Evolutionary conservation across 352 stramenopile species (phyloP).

Genomic region (Phytophthora boehmeriae): DNA sequence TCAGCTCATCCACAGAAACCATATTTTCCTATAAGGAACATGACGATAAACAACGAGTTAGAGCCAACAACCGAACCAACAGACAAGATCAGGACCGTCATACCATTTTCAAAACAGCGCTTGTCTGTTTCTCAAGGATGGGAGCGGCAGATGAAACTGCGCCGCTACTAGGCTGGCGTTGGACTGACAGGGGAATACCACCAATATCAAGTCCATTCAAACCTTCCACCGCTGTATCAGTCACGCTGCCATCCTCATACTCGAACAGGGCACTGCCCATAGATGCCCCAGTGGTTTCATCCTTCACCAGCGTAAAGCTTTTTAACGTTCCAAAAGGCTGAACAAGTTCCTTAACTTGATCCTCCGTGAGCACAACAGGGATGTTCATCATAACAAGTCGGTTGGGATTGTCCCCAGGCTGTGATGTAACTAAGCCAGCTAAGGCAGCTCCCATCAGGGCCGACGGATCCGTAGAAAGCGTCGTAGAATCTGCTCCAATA

Average conservation of each 20-base stretch:
- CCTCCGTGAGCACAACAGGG: conserved; percentile 69
- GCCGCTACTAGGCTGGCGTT: conserved; percentile 46
- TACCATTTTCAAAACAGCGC: conserved; percentile 81
- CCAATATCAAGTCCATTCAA: conserved; percentile 83
- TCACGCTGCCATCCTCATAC: conserved; percentile 67
- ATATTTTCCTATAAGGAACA: conserved; percentile 71
- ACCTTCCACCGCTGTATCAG: conserved; percentile 65
- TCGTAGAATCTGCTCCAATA: conserved; percentile 3
- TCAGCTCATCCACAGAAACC: conserved; percentile 83
- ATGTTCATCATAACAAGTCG: conserved; percentile 86
- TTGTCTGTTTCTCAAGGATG: conserved; percentile 43
- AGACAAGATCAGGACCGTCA: conserved; percentile 12
- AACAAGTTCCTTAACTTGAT: conserved; percentile 86
- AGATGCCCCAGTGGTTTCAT: conserved; percentile 49
- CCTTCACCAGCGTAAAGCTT: conserved; percentile 70
- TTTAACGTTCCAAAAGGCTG: conserved; percentile 82
- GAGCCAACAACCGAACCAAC: not conserved
- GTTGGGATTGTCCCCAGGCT: conserved; percentile 14
- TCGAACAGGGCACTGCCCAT: conserved; percentile 83
- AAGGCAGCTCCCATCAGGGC: conserved; percentile 17
- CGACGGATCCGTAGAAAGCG: conserved; percentile 6
- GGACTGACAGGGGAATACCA: conserved; percentile 66
- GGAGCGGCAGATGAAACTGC: conserved; percentile 4
- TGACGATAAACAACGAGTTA: conserved; percentile 3
- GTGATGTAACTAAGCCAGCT: conserved; percentile 5